Base-by-base conservation (phyloP, 2,329 filamentous ascomycete species). In the Pochonia chlamydosporia region DNA sequence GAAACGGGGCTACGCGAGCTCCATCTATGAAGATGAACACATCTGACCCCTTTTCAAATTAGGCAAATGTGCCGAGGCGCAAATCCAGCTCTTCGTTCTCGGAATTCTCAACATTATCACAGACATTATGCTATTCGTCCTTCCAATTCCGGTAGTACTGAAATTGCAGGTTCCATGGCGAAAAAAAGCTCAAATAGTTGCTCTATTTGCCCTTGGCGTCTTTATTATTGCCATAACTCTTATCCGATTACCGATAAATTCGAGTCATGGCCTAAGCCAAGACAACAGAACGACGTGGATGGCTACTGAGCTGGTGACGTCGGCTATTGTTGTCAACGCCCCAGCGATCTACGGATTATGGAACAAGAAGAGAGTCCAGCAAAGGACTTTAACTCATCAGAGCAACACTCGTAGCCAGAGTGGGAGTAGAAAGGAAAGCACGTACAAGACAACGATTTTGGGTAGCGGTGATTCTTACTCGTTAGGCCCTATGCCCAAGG, bases 181-280 rank as follows among this genome's bases (percentile, higher is more conserved):
- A 35, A 59, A 59, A 10, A 68, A 69, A 40, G 13, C 59, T 1
- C 60, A 64, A 10, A 52, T 70, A 0, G 51, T 56, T n/a, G 41
- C 44, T 0, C 58, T 71, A 0, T 70, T 68, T 43, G 62, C 60
- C 2, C 57, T 71, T 14, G 67, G 66, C 14, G 55, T 65, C 14
- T 65, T 70, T 40, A 67, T 70, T 46, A 66, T 70, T 37, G 54
- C 60, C 21, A 61, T 70, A 20, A 70, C 67, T 1, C 53, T 67
- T n/a, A 59, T 68, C 18, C 61, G 67, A 7, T 56, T 71, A 1
- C 66, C 62, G 1, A 65, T 69, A 44, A 69, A 67, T 43, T 49
- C 58, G n/a, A 50, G 54, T n/a, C 58, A 65, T 26, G 63, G 63
- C 39, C 56, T 63, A 35, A 59, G 58, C 21, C 67, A 68, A 33